These are phyloP conservation scores for Tricholoma bakamatsutake DNA, from an alignment of 768 basidiomycete species.

Conservation along the genomic window DNA sequence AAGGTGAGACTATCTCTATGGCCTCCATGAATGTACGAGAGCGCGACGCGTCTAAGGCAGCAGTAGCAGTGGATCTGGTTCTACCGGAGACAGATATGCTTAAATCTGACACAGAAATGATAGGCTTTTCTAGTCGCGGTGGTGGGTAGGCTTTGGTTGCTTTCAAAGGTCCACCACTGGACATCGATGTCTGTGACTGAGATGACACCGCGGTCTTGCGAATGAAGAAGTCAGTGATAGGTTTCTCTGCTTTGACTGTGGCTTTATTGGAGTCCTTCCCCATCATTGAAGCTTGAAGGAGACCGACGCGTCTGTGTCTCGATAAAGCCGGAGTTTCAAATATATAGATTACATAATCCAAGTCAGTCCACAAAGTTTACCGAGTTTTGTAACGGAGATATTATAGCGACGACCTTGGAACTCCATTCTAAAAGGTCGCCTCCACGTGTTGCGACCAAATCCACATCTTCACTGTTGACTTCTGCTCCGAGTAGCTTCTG, in stretches of 20 bases:
- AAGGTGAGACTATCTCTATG: constrained; percentile 18
- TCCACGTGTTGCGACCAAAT: constrained; percentile 52
- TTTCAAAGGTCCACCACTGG: constrained; percentile 6
- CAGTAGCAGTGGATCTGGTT: constrained; percentile 12
- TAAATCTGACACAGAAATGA: constrained; percentile 1
- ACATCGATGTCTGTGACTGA: constrained; percentile 6
- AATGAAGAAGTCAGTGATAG: constrained; percentile 44
- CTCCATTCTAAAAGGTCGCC: constrained; percentile 45
- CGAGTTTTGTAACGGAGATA: constrained; percentile 35
- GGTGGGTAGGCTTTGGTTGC: constrained; percentile 1
- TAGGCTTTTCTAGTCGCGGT: constrained; percentile 4
- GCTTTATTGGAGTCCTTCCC: constrained; percentile 24
- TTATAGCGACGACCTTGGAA: constrained; percentile 45
- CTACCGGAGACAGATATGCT: neutral
- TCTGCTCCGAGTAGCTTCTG: constrained; percentile 34
- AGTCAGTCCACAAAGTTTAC: constrained; percentile 6
- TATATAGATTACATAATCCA: neutral
- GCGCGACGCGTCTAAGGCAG: constrained; percentile 16
- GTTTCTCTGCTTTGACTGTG: constrained; percentile 17
- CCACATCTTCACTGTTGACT: constrained; percentile 29
- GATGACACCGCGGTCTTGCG: constrained; percentile 21
- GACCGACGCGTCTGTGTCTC: constrained; percentile 5
- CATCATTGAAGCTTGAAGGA: constrained; percentile 22
- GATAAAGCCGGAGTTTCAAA: neutral
- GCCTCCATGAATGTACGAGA: constrained; percentile 9